These are phyloP conservation scores for Gossypium gossypioides DNA, from an alignment of 441 rosid species.

Conservation along the genomic window DNA sequence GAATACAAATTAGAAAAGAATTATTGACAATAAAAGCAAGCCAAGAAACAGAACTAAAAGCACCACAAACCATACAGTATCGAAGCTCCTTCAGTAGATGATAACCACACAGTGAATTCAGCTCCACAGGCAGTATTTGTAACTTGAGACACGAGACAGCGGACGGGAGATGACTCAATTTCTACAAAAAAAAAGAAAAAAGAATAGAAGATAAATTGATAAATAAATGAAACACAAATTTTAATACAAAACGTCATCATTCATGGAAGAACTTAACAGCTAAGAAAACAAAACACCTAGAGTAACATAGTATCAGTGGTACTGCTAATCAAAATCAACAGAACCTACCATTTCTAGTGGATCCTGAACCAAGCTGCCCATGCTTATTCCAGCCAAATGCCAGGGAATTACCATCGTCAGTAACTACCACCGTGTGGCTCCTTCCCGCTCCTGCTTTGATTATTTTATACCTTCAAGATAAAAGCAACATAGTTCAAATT, in stretches of 20 bases:
- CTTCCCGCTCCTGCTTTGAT: conserved; percentile 66
- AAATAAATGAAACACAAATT: neutral
- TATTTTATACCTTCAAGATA: conserved; percentile 55
- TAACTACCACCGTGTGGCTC: conserved; percentile 74
- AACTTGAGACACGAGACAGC: conserved; percentile 61
- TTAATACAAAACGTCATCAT: neutral
- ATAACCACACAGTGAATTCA: conserved; percentile 85
- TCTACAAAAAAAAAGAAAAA: conserved; percentile 30
- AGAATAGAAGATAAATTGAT: neutral
- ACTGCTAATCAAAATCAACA: neutral
- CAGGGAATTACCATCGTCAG: conserved; percentile 65
- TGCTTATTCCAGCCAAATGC: conserved; percentile 96
- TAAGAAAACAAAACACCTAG: neutral
- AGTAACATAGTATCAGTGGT: neutral
- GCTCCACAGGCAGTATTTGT: conserved; percentile 77
- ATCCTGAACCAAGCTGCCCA: conserved; percentile 91
- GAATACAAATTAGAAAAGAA: neutral
- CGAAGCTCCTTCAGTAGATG: conserved; percentile 82
- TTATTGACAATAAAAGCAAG: neutral
- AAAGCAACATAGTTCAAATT: neutral
- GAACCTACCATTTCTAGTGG: conserved; percentile 54
- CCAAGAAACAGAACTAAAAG: conserved; percentile 9
- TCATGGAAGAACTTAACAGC: neutral
- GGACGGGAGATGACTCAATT: conserved; percentile 66
- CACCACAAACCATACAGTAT: conserved; percentile 68